Evolutionary conservation across 202 grass and related monocot species (phyloP).

Genomic region (Cymbopogon flexuosus): DNA sequence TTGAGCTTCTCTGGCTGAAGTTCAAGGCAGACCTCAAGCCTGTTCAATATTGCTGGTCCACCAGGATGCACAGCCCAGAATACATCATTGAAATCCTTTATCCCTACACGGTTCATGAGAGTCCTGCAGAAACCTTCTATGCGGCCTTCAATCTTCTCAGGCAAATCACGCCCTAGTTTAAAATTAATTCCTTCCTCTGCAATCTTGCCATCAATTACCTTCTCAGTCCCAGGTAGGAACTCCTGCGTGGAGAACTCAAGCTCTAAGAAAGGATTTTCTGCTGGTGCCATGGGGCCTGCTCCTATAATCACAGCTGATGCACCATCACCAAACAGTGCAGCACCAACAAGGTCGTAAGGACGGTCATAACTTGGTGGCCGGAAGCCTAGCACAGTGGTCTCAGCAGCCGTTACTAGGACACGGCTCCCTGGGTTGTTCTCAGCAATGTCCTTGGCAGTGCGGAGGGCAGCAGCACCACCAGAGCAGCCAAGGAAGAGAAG

Average conservation of each 20-base stretch:
- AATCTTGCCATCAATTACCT: conserved; percentile 65
- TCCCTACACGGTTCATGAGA: conserved; percentile 55
- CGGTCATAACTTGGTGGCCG: conserved; percentile 62
- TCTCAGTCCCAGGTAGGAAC: conserved; percentile 73
- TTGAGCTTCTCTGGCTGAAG: conserved; percentile 68
- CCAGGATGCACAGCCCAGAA: conserved; percentile 88
- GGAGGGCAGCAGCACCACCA: conserved; percentile 63
- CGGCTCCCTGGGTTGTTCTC: conserved; percentile 83
- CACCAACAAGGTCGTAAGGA: conserved; percentile 72
- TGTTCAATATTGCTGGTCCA: conserved; percentile 73
- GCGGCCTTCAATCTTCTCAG: conserved; percentile 60
- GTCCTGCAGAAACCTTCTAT: conserved; percentile 75
- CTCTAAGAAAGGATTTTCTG: conserved; percentile 67
- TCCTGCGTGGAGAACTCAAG: conserved; percentile 64
- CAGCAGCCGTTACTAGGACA: conserved; percentile 59
- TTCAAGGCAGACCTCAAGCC: conserved; percentile 57
- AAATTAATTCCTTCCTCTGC: conserved; percentile 84
- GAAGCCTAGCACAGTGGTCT: conserved; percentile 80
- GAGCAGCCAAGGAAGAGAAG: conserved; percentile 84
- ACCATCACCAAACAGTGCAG: conserved; percentile 78
- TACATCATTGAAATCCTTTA: conserved; percentile 68
- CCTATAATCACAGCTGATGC: conserved; percentile 70
- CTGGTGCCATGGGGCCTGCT: conserved; percentile 47
- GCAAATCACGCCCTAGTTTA: conserved; percentile 69
- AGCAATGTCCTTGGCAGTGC: conserved; percentile 86